Base-by-base conservation (phyloP, 2,329 filamentous ascomycete genomes). In the Neopestalotiopsis sp. region DNA sequence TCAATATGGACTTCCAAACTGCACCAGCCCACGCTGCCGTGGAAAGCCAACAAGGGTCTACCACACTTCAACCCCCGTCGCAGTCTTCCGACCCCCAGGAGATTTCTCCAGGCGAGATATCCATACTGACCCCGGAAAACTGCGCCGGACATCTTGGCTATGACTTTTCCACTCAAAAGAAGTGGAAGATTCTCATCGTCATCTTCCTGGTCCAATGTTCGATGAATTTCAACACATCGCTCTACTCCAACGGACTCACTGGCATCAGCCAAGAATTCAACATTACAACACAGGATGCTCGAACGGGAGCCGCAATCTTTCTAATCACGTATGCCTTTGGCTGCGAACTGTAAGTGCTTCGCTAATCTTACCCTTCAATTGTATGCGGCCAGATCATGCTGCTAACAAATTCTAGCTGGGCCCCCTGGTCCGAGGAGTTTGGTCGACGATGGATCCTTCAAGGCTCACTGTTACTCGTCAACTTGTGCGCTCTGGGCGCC, bases 141-240 rank as follows among this genome's bases (percentile, higher is more conserved):
- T 83, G 82, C 75, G 86, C 86, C 65, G 76, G 83, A 17, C 74
- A 78, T 30, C 82, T 86, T 1, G 86, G 81, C 10, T 84, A 81
- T 73, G 74, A 74, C 24, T 88, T 81, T 74, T 76, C 84, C 0
- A 74, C 75, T 4, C 78, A 76, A 78, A 85, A 84, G 72, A 88
- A 88, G 75, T 89, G 86, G 86, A 77, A 76, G 69, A 84, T 86
- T 66, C 79, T 88, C 45, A 78, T 76, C 32, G 80, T 84, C 70
- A 84, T 88, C 72, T 87, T 87, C 75, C 75, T 83, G 52, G 84
- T 87, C 9, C 85, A 88, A 70, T 82, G 84, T 30, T 86, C 84
- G 14, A 89, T 89, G 85, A 88, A 88, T 75, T 83, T 85, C 73
- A 88, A 88, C 72, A 83, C 86, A 0, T 83, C 83, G 9, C 79